Conservation (phyloP, 495 filamentous ascomycete species). For the Parathielavia appendiculata region DNA sequence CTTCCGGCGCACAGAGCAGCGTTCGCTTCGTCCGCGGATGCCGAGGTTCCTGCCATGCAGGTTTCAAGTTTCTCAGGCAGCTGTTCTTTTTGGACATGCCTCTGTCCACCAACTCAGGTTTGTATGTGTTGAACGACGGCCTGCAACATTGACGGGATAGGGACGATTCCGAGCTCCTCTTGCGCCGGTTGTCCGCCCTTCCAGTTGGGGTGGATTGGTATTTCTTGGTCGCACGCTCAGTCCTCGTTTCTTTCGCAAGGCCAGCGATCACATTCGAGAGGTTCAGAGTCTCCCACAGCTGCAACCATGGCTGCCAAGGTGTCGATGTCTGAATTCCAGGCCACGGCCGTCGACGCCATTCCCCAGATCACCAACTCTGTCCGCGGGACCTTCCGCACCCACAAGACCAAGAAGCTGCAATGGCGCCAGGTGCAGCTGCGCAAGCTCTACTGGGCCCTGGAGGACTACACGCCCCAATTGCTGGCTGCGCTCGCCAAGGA, state of each 20-base stretch:
- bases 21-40: too few relatives aligned
- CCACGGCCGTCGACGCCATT: slow-evolving; percentile 63
- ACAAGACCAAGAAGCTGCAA: slow-evolving; percentile 74
- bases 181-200: neutral
- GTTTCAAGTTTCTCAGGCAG: too few relatives aligned
- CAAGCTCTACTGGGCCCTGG: slow-evolving; percentile 87
- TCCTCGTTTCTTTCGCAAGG: neutral
- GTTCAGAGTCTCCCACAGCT: neutral
- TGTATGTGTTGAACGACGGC: too few relatives aligned
- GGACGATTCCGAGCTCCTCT: neutral
- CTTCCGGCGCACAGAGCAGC: too few relatives aligned
- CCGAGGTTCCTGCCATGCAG: too few relatives aligned
- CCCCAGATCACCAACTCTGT: slow-evolving; percentile 51
- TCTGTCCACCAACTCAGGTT: too few relatives aligned
- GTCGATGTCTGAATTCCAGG: slow-evolving; percentile 54
- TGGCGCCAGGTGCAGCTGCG: slow-evolving; percentile 82
- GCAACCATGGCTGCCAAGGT: slow-evolving; percentile 32
- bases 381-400: slow-evolving; percentile 62
- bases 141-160: neutral
- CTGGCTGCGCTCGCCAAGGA: slow-evolving; percentile 67
- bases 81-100: too few relatives aligned
- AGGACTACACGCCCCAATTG: slow-evolving; percentile 66
- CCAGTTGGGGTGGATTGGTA: neutral
- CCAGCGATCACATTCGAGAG: neutral
- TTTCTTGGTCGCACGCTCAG: neutral